These are phyloP conservation scores for Diutina pseudorugosa DNA, from an alignment of 1,139 yeast species.

Conservation along the genomic window DNA sequence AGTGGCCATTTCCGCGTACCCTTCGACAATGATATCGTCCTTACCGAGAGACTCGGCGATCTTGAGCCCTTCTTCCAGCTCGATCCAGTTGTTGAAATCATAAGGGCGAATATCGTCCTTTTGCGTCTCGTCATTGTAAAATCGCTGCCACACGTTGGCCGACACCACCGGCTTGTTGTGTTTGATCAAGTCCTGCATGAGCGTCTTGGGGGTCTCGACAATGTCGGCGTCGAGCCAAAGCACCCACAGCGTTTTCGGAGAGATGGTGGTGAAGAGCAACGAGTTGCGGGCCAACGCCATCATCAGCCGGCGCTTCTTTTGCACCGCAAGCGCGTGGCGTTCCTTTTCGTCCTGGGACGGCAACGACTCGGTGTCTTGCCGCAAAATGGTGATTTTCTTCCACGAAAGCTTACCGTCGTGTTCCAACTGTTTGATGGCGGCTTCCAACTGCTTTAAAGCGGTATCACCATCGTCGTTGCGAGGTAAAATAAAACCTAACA, in stretches of 20 bases:
- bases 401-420: slow-evolving; percentile 43
- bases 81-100: slow-evolving; percentile 95
- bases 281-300: slow-evolving; percentile 96
- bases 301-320: slow-evolving; percentile 74
- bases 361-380: slow-evolving; percentile 80
- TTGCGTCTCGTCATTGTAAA: slow-evolving; percentile 42
- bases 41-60: slow-evolving; percentile 62
- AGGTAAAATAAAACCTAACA: slow-evolving; percentile 86
- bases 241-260: slow-evolving; percentile 89
- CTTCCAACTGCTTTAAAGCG: slow-evolving; percentile 60
- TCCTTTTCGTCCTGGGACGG: slow-evolving; percentile 65
- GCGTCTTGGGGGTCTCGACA: slow-evolving; percentile 69
- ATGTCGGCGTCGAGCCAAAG: slow-evolving; percentile 94
- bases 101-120: slow-evolving; percentile 68
- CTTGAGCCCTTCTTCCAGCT: slow-evolving; percentile 72
- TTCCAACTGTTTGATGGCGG: slow-evolving; percentile 48
- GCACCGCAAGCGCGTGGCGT: slow-evolving; percentile 59
- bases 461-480: slow-evolving; percentile 67
- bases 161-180: slow-evolving; percentile 82
- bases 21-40: slow-evolving; percentile 88
- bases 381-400: slow-evolving; percentile 69
- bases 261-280: slow-evolving; percentile 74
- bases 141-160: slow-evolving; percentile 89
- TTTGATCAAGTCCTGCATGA: slow-evolving; percentile 77
- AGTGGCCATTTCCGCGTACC: slow-evolving; percentile 86